These are phyloP conservation scores for Eucalyptus rudis DNA, from an alignment of 345 rosid genomes.

Conservation along the genomic window DNA sequence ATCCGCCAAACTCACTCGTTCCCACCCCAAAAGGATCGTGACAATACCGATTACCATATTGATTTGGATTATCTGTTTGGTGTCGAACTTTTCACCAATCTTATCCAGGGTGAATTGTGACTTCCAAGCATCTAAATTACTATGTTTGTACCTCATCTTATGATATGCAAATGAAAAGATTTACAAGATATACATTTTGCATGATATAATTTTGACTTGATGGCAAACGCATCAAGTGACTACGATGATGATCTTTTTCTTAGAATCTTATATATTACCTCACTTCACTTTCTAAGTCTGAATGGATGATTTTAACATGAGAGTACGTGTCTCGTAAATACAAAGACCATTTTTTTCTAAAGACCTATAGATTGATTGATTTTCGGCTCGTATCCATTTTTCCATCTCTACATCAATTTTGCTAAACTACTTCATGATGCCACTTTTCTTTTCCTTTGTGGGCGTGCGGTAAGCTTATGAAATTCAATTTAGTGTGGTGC, in stretches of 20 bases:
- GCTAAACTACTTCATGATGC: not conserved
- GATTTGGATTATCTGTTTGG: not conserved
- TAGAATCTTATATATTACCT: not conserved
- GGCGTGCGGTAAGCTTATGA: no score
- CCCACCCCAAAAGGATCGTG: not conserved
- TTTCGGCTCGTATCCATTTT: not conserved
- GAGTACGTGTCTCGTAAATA: no score
- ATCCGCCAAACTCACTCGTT: not conserved
- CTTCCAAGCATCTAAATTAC: not conserved
- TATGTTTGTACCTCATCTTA: accelerated
- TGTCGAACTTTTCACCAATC: not conserved
- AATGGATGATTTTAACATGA: not conserved
- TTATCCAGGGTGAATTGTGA: not conserved
- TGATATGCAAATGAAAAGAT: not conserved
- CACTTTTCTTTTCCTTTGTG: not conserved
- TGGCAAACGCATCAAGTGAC: not conserved
- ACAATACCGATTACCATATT: not conserved
- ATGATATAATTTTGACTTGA: not conserved
- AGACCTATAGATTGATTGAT: no score
- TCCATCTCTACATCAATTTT: not conserved
- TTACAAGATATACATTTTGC: not conserved
- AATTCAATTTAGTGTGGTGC: no score
- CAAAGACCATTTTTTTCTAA: no score
- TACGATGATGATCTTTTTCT: not conserved
- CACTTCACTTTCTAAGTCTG: not conserved